Evolutionary conservation across 306 rosid species (phyloP), one percentile per base, ranked within the genome.

Genomic region (Cucurbita maxima): DNA sequence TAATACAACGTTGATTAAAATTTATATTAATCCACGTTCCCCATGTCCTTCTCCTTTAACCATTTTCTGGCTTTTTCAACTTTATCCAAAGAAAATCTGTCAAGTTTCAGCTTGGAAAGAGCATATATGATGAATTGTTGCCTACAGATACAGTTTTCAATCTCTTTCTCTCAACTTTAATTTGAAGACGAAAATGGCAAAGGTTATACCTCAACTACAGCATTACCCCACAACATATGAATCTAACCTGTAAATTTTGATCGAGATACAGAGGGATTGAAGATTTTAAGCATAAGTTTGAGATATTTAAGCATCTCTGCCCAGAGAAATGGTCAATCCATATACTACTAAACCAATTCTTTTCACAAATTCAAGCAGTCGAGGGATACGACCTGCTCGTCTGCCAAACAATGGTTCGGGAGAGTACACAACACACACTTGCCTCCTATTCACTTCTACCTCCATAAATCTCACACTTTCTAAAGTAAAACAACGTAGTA

Each of bases 401-500:
- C 58, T 70, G 59, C 12, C 45, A 50, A 70, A 70, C 25, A 70
- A 70, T 70, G 58, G 58, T 51, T 47, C 45, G 3, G 56, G 52
- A 44, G 20, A 44, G 55, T 48, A 68, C 5, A 15, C 9, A 44
- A 64, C 14, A 67, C 79, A 54, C 79, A 86, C 58, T 22, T 69
- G 58, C 45, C 58, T 50, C 58, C 44, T 69, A 47, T 66, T 66
- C 72, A 41, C 54, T 66, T 41, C 54, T 66, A 66, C 81, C 80
- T 82, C 79, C 81, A 77, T 13, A 51, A 11, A 58, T 75, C 59
- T 58, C 34, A 78, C 57, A 57, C 79, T 10, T 67, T 18, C 74
- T 69, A 79, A 75, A 71, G 59, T 62, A 80, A 63, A 70, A 53
- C 40, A 56, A 43, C 77, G 50, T 71, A 72, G 76, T 12, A 80